These are phyloP conservation scores for Urtica urens DNA, from an alignment of 306 rosid genomes.

Conservation along the genomic window DNA sequence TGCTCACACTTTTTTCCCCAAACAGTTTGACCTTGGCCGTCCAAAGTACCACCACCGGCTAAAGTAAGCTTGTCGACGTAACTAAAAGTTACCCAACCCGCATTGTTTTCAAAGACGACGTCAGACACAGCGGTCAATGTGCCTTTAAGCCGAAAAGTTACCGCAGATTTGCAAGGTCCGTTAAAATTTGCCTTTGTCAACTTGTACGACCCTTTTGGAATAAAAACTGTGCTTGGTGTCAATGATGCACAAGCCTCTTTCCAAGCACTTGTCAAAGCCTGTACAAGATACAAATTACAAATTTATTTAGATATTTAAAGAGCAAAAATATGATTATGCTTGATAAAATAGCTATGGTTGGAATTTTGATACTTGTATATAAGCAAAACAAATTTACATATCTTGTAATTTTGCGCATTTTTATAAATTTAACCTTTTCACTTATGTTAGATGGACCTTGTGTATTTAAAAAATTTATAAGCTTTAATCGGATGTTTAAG, in stretches of 20 bases:
- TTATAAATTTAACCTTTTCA: too few relatives aligned
- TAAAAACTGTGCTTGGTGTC: not conserved
- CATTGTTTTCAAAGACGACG: not conserved
- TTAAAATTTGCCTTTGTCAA: not conserved
- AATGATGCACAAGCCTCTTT: constrained; percentile 2
- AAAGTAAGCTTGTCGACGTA: not conserved
- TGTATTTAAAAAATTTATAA: too few relatives aligned
- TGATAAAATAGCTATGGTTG: not conserved
- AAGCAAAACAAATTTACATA: too few relatives aligned
- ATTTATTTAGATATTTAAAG: not conserved
- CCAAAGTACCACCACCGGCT: constrained; percentile 4
- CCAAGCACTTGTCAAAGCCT: not conserved
- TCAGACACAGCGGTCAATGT: not conserved
- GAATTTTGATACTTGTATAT: too few relatives aligned
- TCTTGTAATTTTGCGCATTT: too few relatives aligned
- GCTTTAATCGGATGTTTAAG: too few relatives aligned
- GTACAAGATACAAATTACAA: not conserved
- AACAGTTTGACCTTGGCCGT: not conserved
- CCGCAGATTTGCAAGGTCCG: not conserved
- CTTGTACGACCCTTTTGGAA: constrained; percentile 3
- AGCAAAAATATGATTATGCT: not conserved
- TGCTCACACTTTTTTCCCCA: not conserved
- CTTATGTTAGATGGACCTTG: too few relatives aligned
- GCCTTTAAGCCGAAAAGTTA: not conserved
- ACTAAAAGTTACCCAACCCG: not conserved